These are phyloP conservation scores for Plasmodium ovale DNA, from an alignment of 169 alveolate genomes.

Conservation along the genomic window DNA sequence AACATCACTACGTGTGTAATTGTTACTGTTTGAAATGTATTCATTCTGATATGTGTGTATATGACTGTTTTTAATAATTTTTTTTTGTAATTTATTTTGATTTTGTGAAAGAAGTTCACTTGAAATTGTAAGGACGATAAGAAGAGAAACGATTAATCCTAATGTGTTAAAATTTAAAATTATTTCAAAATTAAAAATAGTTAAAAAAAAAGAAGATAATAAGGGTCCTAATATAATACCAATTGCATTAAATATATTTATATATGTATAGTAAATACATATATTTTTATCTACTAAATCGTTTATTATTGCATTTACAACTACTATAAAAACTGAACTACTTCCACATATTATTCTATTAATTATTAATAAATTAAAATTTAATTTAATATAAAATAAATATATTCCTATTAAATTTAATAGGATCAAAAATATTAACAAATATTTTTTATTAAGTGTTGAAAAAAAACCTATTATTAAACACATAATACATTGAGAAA, in stretches of 20 bases:
- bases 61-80: too few species aligned
- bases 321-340: conserved; percentile 74
- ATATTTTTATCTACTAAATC: conserved; percentile 70
- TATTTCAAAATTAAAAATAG: conserved; percentile 51
- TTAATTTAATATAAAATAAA: conserved; percentile 62
- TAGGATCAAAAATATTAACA: conserved; percentile 51
- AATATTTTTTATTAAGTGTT: conserved; percentile 48
- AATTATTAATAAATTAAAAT: conserved; percentile 41
- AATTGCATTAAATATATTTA: conserved; percentile 73
- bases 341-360: conserved; percentile 76
- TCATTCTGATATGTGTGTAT: too few species aligned
- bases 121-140: conserved; percentile 53
- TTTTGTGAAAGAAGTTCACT: conserved; percentile 42
- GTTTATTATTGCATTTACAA: conserved; percentile 70
- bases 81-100: conserved; percentile 11
- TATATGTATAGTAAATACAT: conserved; percentile 68
- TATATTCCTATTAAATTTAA: conserved; percentile 69
- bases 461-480: conserved; percentile 69
- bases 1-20: too few species aligned
- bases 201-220: conserved; percentile 70
- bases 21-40: too few species aligned
- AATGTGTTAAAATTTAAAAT: conserved; percentile 69
- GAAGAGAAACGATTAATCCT: conserved; percentile 54
- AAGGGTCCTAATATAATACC: conserved; percentile 73
- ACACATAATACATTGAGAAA: conserved; percentile 76